A percentile compares a stretch with the other conserved stretches of the same genome.
Conservation (phyloP, 352 stramenopile genomes). For the Pythium dissimile region DNA sequence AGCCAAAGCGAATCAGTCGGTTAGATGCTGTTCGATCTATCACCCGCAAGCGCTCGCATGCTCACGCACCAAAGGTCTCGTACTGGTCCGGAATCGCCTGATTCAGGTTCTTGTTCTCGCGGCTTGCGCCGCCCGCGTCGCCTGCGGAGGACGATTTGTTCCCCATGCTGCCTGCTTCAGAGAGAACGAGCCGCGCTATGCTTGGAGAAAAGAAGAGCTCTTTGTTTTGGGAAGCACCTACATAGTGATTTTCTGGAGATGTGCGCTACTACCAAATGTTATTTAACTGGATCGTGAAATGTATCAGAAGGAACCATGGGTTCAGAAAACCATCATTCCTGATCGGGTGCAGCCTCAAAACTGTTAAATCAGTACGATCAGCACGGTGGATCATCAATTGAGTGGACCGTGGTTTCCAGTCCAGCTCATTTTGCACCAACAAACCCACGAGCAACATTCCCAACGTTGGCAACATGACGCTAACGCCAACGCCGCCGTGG, state of each 20-base stretch:
- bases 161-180: not conserved
- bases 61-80: slow-evolving; percentile 50
- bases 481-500: slow-evolving; percentile 15
- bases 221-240: too few relatives aligned
- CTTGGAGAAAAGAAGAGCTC: not conserved
- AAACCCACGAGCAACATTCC: not conserved
- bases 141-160: slow-evolving; percentile 1
- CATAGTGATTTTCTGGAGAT: too few relatives aligned
- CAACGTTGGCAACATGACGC: not conserved
- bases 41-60: not conserved
- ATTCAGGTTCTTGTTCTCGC: slow-evolving; percentile 28
- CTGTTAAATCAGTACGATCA: not conserved
- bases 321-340: not conserved
- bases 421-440: too few relatives aligned
- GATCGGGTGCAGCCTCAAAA: not conserved
- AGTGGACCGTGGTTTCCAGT: too few relatives aligned
- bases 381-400: too few relatives aligned
- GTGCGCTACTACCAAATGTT: too few relatives aligned
- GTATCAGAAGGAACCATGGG: not conserved
- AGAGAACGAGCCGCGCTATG: not conserved
- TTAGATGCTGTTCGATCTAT: not conserved
- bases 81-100: slow-evolving; percentile 50
- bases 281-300: slow-evolving; percentile 5
- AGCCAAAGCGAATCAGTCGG: not conserved
- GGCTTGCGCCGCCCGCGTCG: not conserved